Evolutionary conservation across 2,329 filamentous ascomycete species (phyloP).

Genomic region (Aspergillus sp.): DNA sequence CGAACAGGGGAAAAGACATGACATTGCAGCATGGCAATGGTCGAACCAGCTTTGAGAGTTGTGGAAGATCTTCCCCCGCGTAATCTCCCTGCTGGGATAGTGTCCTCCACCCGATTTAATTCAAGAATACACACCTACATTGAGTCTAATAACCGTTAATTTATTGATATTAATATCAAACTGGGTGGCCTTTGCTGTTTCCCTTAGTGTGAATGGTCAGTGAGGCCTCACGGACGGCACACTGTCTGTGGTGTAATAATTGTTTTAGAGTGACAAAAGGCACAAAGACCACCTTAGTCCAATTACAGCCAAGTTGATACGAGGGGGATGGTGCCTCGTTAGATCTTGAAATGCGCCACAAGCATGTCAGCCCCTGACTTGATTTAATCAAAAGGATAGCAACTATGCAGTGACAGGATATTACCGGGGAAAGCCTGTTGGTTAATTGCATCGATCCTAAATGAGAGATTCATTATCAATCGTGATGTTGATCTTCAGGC

Average conservation of each 20-base stretch:
- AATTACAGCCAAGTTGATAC: not conserved
- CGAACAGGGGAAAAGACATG: constrained; percentile 3
- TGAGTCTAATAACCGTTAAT: not conserved
- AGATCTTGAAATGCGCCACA: constrained; percentile 6
- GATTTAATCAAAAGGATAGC: not conserved
- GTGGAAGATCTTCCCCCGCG: constrained; percentile 21
- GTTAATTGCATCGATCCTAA: not conserved
- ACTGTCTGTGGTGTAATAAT: not conserved
- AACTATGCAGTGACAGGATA: not conserved
- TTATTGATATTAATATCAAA: too few relatives aligned
- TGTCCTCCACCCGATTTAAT: constrained; percentile 1
- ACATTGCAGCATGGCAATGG: constrained; percentile 4
- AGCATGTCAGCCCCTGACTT: constrained; percentile 2
- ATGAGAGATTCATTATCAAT: not conserved
- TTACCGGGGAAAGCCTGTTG: not conserved
- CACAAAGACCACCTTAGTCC: not conserved
- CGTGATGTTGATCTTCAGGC: not conserved
- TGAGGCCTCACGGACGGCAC: too few relatives aligned
- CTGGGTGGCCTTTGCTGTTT: too few relatives aligned
- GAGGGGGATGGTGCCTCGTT: not conserved
- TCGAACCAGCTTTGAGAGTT: not conserved
- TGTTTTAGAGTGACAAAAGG: not conserved
- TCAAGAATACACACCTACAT: not conserved
- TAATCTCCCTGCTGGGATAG: constrained; percentile 9
- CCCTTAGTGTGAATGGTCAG: too few relatives aligned